Evolutionary conservation across 2,329 filamentous ascomycete genomes (phyloP).

Genomic region (Botryotinia narcissicola): DNA sequence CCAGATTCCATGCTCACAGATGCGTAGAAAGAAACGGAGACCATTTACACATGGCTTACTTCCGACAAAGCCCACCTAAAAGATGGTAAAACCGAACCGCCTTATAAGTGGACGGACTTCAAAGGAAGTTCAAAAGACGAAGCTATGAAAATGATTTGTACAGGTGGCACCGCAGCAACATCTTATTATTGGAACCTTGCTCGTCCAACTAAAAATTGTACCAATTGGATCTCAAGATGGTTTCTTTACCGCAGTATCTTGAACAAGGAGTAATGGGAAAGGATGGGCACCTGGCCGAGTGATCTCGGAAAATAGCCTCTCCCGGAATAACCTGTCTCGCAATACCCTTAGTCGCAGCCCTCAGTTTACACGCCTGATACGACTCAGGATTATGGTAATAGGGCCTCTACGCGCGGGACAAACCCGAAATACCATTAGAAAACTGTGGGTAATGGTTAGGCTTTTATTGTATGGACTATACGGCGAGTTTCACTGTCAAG

Average conservation of each 20-base stretch:
- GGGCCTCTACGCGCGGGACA: too few relatives aligned
- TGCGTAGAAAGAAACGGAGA: conserved; percentile 35
- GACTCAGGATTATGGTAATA: too few relatives aligned
- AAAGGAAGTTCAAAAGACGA: conserved; percentile 34
- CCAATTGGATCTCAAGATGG: conserved; percentile 39
- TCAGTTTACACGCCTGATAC: too few relatives aligned
- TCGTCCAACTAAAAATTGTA: conserved; percentile 23
- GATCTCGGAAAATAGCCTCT: too few relatives aligned
- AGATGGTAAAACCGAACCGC: conserved; percentile 21
- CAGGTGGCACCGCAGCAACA: too few relatives aligned
- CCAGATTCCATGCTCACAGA: background rate
- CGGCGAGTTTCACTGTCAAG: too few relatives aligned
- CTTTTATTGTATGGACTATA: too few relatives aligned
- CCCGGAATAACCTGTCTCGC: too few relatives aligned
- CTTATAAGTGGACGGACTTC: conserved; percentile 37
- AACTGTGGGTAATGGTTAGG: too few relatives aligned
- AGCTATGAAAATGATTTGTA: conserved; percentile 31
- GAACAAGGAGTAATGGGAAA: background rate
- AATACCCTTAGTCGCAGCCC: too few relatives aligned
- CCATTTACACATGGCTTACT: conserved; percentile 35
- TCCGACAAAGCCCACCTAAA: conserved; percentile 8
- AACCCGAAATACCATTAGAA: too few relatives aligned
- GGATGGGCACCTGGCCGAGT: too few relatives aligned
- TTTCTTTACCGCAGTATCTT: conserved; percentile 32
- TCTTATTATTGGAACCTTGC: conserved; percentile 36